Conservation (phyloP, 176 grass and related monocot species). For the Oryza rufipogon region DNA sequence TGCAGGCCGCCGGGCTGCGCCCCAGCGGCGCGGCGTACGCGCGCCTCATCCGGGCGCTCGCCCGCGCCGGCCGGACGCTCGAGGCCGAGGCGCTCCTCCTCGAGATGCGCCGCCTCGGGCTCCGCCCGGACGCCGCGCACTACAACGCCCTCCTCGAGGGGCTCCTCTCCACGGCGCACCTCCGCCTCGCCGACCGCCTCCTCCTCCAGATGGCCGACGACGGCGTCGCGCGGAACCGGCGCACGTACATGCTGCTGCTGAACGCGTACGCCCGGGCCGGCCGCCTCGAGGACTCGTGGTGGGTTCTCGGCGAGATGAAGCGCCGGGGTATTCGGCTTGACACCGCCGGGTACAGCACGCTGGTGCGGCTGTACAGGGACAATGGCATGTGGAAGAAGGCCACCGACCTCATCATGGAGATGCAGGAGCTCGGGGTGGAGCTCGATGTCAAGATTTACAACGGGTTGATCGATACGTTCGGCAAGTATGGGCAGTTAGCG, state of each 20-base stretch:
- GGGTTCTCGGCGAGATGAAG: slow-evolving; percentile 84
- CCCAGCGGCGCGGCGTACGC: slow-evolving; percentile 61
- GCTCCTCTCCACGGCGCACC: slow-evolving; percentile 56
- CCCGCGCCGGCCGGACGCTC: slow-evolving; percentile 54
- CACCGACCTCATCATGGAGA: slow-evolving; percentile 73
- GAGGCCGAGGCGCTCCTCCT: slow-evolving; percentile 81
- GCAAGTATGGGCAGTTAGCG: slow-evolving; percentile 65
- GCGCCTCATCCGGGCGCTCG: slow-evolving; percentile 64
- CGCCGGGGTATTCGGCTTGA: slow-evolving; percentile 50
- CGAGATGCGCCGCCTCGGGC: slow-evolving; percentile 66
- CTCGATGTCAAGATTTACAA: slow-evolving; percentile 74
- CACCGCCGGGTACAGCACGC: slow-evolving; percentile 57
- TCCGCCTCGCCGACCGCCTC: slow-evolving; percentile 73
- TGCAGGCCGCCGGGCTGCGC: slow-evolving; percentile 60
- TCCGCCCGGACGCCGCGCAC: slow-evolving; percentile 42
- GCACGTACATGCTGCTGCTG: slow-evolving; percentile 73
- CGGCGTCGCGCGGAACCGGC: slow-evolving; percentile 54
- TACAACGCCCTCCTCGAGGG: slow-evolving; percentile 80
- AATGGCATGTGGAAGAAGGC: slow-evolving; percentile 99
- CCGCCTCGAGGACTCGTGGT: slow-evolving; percentile 78
- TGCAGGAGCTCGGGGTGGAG: slow-evolving; percentile 60
- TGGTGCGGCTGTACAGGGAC: slow-evolving; percentile 73
- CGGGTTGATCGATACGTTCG: slow-evolving; percentile 71
- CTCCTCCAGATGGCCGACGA: slow-evolving; percentile 80
- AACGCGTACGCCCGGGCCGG: slow-evolving; percentile 68